A percentile compares a stretch with the other conserved stretches of the same genome.
Evolutionary conservation across 192 early-diverging fungal species (phyloP).

Genomic region (Rhizophlyctis rosea): DNA sequence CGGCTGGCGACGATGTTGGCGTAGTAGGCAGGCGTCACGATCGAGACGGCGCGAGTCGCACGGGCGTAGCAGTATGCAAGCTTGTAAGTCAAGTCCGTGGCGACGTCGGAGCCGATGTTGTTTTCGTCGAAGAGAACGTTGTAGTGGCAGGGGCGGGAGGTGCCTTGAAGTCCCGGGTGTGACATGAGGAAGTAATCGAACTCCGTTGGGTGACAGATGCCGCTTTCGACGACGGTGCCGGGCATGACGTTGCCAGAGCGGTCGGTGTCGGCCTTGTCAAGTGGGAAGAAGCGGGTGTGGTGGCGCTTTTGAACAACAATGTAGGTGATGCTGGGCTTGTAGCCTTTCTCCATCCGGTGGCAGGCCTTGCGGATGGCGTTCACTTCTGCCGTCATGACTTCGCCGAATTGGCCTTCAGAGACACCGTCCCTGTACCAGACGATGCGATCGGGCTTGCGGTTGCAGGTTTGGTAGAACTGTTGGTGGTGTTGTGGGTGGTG

Average conservation of each 20-base stretch:
- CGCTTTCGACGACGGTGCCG: conserved; percentile 43
- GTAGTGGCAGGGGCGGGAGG: conserved; percentile 84
- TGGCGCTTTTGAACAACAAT: conserved; percentile 57
- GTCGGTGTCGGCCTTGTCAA: conserved; percentile 56
- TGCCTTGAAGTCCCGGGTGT: conserved; percentile 86
- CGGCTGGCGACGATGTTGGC: conserved; percentile 82
- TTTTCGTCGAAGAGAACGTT: conserved; percentile 84
- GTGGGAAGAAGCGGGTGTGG: conserved; percentile 70
- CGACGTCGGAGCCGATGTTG: conserved; percentile 66
- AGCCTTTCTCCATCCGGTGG: conserved; percentile 22
- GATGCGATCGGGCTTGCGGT: conserved; percentile 44
- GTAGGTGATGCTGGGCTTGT: conserved; percentile 41
- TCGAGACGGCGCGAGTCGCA: conserved; percentile 74
- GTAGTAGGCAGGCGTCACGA: conserved; percentile 87
- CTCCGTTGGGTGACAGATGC: conserved; percentile 19
- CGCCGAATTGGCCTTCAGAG: conserved; percentile 51
- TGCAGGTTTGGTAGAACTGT: conserved; percentile 22
- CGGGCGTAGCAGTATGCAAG: conserved; percentile 83
- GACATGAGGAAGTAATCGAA: conserved; percentile 63
- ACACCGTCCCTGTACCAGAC: conserved; percentile 69
- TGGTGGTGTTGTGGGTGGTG: too few species aligned
- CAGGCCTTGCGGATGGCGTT: conserved; percentile 49
- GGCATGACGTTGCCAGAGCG: conserved; percentile 51
- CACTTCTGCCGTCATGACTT: conserved; percentile 44
- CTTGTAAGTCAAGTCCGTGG: conserved; percentile 78